Evolutionary conservation across 106 monocot species (phyloP).

Genomic region (Iris macrosiphon): DNA sequence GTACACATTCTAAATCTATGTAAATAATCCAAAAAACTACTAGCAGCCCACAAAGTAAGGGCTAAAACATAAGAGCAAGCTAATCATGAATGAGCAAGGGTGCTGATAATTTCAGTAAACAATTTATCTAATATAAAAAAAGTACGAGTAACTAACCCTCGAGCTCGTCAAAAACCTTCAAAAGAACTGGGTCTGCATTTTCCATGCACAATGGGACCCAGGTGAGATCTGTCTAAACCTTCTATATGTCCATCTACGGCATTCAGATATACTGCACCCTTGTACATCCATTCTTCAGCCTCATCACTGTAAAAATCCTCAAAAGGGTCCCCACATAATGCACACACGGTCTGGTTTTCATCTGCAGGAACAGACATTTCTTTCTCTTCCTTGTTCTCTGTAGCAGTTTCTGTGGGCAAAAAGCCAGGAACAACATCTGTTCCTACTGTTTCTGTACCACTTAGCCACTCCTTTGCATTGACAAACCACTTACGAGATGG

Average conservation of each 20-base stretch:
- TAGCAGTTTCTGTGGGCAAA: slow-evolving; percentile 53
- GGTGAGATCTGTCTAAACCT: slow-evolving; percentile 53
- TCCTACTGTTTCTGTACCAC: slow-evolving; percentile 77
- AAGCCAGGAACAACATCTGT: slow-evolving; percentile 79
- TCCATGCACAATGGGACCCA: slow-evolving; percentile 92
- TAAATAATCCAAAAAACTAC: too few relatives aligned
- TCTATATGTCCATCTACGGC: slow-evolving; percentile 50
- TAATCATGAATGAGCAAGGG: too few relatives aligned
- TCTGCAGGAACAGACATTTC: slow-evolving; percentile 89
- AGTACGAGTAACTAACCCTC: too few relatives aligned
- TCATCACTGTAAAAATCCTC: slow-evolving; percentile 99
- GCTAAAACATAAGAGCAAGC: too few relatives aligned
- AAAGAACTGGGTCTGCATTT: slow-evolving; percentile 68
- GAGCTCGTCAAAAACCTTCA: slow-evolving; percentile 26
- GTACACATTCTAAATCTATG: too few relatives aligned
- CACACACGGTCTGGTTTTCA: slow-evolving; percentile 83
- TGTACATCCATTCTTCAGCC: slow-evolving; percentile 98
- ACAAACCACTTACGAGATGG: slow-evolving; percentile 97
- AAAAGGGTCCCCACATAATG: slow-evolving; percentile 86
- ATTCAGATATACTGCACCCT: slow-evolving; percentile 88
- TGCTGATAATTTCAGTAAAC: too few relatives aligned
- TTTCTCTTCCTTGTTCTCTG: slow-evolving; percentile 64
- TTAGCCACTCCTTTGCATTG: slow-evolving; percentile 82
- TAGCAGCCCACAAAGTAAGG: too few relatives aligned
- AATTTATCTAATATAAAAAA: too few relatives aligned